These are phyloP conservation scores for Phylloporus rhodoxanthus DNA, from an alignment of 768 basidiomycete genomes.

Conservation along the genomic window DNA sequence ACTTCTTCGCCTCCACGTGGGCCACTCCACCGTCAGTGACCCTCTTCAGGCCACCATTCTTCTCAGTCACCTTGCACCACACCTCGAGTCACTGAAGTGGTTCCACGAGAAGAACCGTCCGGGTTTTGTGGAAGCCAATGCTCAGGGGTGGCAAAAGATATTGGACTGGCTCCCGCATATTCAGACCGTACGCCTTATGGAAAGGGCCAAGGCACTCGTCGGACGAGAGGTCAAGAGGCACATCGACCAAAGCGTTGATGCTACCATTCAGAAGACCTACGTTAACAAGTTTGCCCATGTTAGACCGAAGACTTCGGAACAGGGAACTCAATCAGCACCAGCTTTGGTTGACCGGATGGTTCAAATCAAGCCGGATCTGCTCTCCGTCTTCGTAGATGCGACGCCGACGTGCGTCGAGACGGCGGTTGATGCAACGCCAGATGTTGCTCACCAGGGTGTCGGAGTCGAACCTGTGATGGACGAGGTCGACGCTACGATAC, in stretches of 20 bases:
- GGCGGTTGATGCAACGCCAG: constrained; percentile 42
- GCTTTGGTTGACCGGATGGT: constrained; percentile 34
- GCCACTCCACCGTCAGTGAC: constrained; percentile 68
- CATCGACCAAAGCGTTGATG: constrained; percentile 46
- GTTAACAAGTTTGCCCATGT: constrained; percentile 40
- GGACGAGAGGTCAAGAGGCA: constrained; percentile 16
- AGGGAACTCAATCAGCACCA: constrained; percentile 35
- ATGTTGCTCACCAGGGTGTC: constrained; percentile 29
- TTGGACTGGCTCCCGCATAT: constrained; percentile 67
- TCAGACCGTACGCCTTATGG: constrained; percentile 58
- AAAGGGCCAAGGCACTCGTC: constrained; percentile 42
- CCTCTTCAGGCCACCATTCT: constrained; percentile 66
- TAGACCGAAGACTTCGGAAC: constrained; percentile 32
- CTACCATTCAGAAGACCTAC: constrained; percentile 38
- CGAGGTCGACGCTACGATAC: constrained; percentile 31
- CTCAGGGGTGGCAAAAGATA: constrained; percentile 63
- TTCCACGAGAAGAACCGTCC: constrained; percentile 75
- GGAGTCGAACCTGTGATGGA: constrained; percentile 24
- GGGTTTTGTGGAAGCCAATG: constrained; percentile 62
- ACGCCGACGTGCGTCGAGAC: constrained; percentile 41
- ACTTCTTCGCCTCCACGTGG: constrained; percentile 65
- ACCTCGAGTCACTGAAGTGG: constrained; percentile 64
- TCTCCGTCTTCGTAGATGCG: constrained; percentile 47
- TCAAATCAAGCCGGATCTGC: constrained; percentile 35
- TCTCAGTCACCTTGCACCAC: constrained; percentile 72